Evolutionary conservation across 2,329 filamentous ascomycete species (phyloP).

Genomic region (Didymella sp.): DNA sequence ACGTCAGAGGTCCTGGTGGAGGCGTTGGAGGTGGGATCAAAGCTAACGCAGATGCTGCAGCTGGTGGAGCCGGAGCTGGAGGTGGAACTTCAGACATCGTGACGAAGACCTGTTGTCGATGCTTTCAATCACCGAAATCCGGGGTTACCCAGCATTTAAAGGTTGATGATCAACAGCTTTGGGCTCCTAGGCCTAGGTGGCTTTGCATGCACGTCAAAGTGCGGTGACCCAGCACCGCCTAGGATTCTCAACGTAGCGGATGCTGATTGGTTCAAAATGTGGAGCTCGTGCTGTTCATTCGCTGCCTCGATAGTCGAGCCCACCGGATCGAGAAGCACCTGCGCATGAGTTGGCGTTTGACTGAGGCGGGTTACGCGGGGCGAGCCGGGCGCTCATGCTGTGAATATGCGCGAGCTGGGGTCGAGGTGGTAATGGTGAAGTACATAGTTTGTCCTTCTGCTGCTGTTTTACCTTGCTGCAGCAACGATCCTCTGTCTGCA

Average conservation of each 20-base stretch:
- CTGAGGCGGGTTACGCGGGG: slow-evolving; percentile 20
- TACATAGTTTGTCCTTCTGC: background rate
- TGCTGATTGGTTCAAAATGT: slow-evolving; percentile 41
- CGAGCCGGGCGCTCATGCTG: slow-evolving; percentile 21
- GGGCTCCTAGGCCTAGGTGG: slow-evolving; percentile 40
- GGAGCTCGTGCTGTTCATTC: slow-evolving; percentile 38
- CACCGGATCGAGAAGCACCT: slow-evolving; percentile 34
- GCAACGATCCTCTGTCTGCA: too few species aligned
- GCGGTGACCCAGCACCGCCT: slow-evolving; percentile 43
- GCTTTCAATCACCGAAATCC: slow-evolving; percentile 20
- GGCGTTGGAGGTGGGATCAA: slow-evolving; percentile 19
- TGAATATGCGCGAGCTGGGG: slow-evolving; percentile 6
- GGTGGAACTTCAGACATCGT: slow-evolving; percentile 31
- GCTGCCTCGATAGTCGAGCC: slow-evolving; percentile 35
- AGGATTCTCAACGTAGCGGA: slow-evolving; percentile 46
- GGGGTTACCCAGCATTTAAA: slow-evolving; percentile 43
- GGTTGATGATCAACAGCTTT: slow-evolving; percentile 31
- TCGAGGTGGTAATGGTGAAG: background rate
- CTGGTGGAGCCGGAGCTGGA: slow-evolving; percentile 14
- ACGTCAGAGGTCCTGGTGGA: slow-evolving; percentile 31
- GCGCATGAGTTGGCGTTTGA: slow-evolving; percentile 38
- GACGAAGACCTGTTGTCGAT: slow-evolving; percentile 12
- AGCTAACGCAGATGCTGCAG: slow-evolving; percentile 12
- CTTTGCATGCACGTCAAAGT: slow-evolving; percentile 43
- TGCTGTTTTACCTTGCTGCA: background rate